Percentiles rank a stretch among this genome's conserved stretches.
Evolutionary conservation across 306 rosid species (phyloP).

Genomic region (Psophocarpus tetragonolobus): DNA sequence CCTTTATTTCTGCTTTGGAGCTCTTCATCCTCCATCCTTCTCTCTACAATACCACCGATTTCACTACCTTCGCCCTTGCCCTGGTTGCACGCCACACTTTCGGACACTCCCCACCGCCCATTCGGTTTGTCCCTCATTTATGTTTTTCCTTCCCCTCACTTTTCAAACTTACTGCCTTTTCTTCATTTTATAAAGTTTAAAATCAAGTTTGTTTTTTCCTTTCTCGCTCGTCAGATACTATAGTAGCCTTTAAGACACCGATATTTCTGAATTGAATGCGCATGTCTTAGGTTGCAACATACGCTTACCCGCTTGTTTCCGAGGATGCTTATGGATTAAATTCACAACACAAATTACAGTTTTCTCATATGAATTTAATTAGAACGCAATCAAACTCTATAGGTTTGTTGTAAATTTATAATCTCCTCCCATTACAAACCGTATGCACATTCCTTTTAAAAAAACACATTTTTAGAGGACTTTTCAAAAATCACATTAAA

Average conservation of each 20-base stretch:
- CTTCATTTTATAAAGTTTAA: neutral
- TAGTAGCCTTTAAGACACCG: neutral
- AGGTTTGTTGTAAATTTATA: neutral
- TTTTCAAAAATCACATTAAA: too few species aligned
- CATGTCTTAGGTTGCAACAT: slow-evolving; percentile 18
- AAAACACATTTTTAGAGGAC: too few species aligned
- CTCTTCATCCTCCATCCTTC: slow-evolving; percentile 56
- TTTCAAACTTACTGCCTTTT: neutral
- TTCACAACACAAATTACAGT: slow-evolving; percentile 12
- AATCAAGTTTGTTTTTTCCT: neutral
- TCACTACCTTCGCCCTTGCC: slow-evolving; percentile 41
- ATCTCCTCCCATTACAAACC: neutral
- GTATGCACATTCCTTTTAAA: too few species aligned
- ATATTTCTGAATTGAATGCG: neutral
- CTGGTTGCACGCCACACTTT: slow-evolving; percentile 64
- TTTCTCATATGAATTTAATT: neutral
- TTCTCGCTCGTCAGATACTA: neutral
- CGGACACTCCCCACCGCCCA: slow-evolving; percentile 65
- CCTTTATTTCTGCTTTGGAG: slow-evolving; percentile 85
- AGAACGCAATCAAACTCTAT: too few species aligned
- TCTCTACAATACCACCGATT: slow-evolving; percentile 77
- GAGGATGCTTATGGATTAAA: slow-evolving; percentile 1
- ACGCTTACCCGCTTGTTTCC: too few species aligned
- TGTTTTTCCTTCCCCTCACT: neutral
- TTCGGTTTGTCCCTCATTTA: slow-evolving; percentile 46